These are phyloP conservation scores for Friedmanniomyces simplex DNA, from an alignment of 495 filamentous ascomycete species.

Conservation along the genomic window DNA sequence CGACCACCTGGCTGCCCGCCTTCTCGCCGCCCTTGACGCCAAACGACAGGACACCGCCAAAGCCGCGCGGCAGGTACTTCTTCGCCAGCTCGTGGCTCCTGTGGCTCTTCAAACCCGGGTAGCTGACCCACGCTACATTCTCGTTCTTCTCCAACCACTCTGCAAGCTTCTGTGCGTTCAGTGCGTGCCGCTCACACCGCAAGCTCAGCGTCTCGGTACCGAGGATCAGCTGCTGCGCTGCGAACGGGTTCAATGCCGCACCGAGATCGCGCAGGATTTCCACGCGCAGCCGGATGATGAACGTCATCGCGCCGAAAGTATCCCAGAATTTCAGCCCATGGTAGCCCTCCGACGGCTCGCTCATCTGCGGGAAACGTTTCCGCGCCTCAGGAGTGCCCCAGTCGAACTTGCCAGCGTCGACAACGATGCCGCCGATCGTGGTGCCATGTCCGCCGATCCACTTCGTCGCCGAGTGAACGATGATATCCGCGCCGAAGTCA, in stretches of 20 bases:
- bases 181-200: slow-evolving; percentile 76
- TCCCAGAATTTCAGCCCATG: slow-evolving; percentile 98
- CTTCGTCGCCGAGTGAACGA: slow-evolving; percentile 93
- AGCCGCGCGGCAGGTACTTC: slow-evolving; percentile 81
- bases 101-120: slow-evolving; percentile 80
- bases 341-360: slow-evolving; percentile 85
- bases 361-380: slow-evolving; percentile 79
- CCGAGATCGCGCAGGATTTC: slow-evolving; percentile 88
- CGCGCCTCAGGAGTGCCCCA: slow-evolving; percentile 74
- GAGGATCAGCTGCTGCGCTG: slow-evolving; percentile 83
- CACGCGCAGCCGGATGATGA: slow-evolving; percentile 69
- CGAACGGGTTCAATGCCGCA: slow-evolving; percentile 79
- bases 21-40: slow-evolving; percentile 80
- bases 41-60: slow-evolving; percentile 85
- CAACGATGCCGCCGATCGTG: slow-evolving; percentile 79
- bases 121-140: slow-evolving; percentile 87
- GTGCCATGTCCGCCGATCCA: slow-evolving; percentile 99
- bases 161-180: slow-evolving; percentile 73
- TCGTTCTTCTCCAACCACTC: slow-evolving; percentile 74
- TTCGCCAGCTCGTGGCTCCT: slow-evolving; percentile 70
- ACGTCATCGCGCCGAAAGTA: slow-evolving; percentile 78
- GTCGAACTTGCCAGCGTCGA: slow-evolving; percentile 93
- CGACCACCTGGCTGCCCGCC: slow-evolving; percentile 78
- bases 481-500: slow-evolving; percentile 79
- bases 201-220: slow-evolving; percentile 86